Evolutionary conservation across 2,329 filamentous ascomycete genomes (phyloP), one percentile per base, ranked within the genome.

Genomic region (Microthyrium microscopicum): DNA sequence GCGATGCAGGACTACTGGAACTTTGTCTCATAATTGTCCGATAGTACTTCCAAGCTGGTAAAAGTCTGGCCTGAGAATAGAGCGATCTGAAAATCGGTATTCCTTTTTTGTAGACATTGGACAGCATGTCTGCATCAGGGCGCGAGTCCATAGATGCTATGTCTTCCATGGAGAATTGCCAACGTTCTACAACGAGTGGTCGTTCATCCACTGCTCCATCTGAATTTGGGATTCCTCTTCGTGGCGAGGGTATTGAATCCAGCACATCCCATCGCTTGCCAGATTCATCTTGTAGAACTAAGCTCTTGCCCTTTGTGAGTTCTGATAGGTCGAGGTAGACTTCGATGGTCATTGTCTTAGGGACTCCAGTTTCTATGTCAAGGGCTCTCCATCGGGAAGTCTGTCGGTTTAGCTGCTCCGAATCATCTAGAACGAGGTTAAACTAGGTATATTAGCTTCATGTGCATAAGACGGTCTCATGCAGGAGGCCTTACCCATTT

Each of bases 31-130:
- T 69, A 41, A 80, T 65, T 32, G 70, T 73, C 46, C 80, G 77
- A 47, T 78, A 73, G 47, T 92, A 78, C 56, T 77, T 91, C 75
- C 79, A 93, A 17, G 79, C 74, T 3, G 89, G 89, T 40, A 93
- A 60, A 40, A 94, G 69, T 45, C 81, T 77, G 26, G 82, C 72
- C 35, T 80, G 79, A 31, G 81, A 73, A 53, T 81, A 93, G 29
- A 98, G 66, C 2, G 84, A 84, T 39, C 89, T 72, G 56, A 95
- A 94, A 45, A 94, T 73, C 43, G 95, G 79, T 42, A 98, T 92
- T 46, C 81, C 83, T 58, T 92, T 89, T 60, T 98, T 98, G 66
- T 98, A 98, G 38, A 93, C 75, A 33, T 82, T 87, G 11, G 89
- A 84, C 33, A 95, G 61, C 54, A 37, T 42, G 37, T 49, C 29